Evolutionary conservation across 2,329 filamentous ascomycete species (phyloP).

Genomic region (Verticillium dahliae): DNA sequence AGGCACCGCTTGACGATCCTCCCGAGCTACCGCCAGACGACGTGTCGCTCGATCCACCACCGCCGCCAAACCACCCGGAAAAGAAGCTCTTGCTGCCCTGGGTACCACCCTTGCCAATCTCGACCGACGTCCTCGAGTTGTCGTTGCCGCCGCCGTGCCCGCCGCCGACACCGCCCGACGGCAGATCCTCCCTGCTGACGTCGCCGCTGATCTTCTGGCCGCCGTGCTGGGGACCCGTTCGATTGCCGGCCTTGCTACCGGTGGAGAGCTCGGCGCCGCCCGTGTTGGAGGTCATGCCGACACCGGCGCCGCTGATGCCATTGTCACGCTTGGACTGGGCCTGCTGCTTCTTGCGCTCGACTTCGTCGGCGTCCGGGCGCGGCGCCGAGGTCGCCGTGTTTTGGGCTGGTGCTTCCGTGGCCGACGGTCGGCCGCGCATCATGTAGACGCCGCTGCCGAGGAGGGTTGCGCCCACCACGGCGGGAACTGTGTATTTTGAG

Average conservation of each 20-base stretch:
- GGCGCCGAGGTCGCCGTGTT: neutral
- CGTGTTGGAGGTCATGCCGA: slow-evolving; percentile 21
- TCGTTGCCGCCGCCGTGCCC: slow-evolving; percentile 20
- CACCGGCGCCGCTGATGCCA: slow-evolving; percentile 22
- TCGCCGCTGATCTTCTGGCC: slow-evolving; percentile 10
- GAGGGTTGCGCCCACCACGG: slow-evolving; percentile 5
- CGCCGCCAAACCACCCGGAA: neutral
- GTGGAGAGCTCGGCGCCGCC: slow-evolving; percentile 22
- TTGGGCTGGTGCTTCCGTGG: slow-evolving; percentile 6
- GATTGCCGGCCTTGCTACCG: slow-evolving; percentile 10
- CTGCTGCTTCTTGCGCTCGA: slow-evolving; percentile 3
- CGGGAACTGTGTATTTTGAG: slow-evolving; percentile 1
- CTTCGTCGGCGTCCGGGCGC: slow-evolving; percentile 6
- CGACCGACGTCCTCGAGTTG: slow-evolving; percentile 8
- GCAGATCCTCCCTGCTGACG: slow-evolving; percentile 21
- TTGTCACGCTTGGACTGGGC: slow-evolving; percentile 21
- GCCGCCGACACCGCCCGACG: slow-evolving; percentile 24
- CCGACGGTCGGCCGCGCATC: slow-evolving; percentile 1
- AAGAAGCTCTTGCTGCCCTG: neutral
- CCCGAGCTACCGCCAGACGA: neutral
- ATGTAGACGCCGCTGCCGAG: slow-evolving; percentile 10
- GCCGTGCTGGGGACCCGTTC: slow-evolving; percentile 11
- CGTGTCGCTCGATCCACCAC: neutral
- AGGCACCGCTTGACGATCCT: neutral
- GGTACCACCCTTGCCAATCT: slow-evolving; percentile 1